These are phyloP conservation scores for Trichophyton equinum DNA, from an alignment of 2,329 filamentous ascomycete species.

Conservation along the genomic window DNA sequence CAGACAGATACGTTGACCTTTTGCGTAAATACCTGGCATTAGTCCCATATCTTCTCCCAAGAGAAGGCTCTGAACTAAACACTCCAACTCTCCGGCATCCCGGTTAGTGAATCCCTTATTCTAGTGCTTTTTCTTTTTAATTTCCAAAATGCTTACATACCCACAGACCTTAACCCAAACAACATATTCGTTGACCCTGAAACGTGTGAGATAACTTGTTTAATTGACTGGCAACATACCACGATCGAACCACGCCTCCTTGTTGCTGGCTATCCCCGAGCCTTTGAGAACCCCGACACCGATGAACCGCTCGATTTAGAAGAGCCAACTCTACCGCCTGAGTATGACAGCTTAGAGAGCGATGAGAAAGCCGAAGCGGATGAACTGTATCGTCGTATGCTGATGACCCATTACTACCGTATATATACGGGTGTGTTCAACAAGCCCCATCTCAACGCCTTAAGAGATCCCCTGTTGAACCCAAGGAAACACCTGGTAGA, in stretches of 20 bases:
- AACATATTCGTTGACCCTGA: no score
- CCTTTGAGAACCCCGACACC: constrained; percentile 9
- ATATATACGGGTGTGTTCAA: constrained; percentile 10
- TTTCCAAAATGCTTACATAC: no score
- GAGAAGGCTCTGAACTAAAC: constrained; percentile 1
- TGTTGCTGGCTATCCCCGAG: constrained; percentile 9
- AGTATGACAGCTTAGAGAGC: constrained; percentile 6
- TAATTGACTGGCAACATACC: constrained; percentile 14
- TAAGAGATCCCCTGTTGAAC: constrained; percentile 8
- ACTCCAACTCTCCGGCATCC: constrained; percentile 14
- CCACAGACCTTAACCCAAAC: no score
- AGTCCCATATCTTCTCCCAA: constrained; percentile 10
- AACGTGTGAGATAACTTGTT: background rate
- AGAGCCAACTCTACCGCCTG: constrained; percentile 3
- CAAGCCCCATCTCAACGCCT: constrained; percentile 7
- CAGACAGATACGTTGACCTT: constrained; percentile 6
- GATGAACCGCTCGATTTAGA: background rate
- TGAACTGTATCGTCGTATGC: constrained; percentile 11
- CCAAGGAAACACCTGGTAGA: constrained; percentile 9
- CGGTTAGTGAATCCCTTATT: constrained; percentile 3
- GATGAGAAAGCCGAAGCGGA: constrained; percentile 11
- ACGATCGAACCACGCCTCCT: constrained; percentile 10
- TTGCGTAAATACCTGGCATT: constrained; percentile 10
- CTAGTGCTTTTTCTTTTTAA: no score
- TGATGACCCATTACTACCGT: constrained; percentile 8